Evolutionary conservation across 2,329 filamentous ascomycete species (phyloP).

Genomic region (Ophiosphaerella narmari): DNA sequence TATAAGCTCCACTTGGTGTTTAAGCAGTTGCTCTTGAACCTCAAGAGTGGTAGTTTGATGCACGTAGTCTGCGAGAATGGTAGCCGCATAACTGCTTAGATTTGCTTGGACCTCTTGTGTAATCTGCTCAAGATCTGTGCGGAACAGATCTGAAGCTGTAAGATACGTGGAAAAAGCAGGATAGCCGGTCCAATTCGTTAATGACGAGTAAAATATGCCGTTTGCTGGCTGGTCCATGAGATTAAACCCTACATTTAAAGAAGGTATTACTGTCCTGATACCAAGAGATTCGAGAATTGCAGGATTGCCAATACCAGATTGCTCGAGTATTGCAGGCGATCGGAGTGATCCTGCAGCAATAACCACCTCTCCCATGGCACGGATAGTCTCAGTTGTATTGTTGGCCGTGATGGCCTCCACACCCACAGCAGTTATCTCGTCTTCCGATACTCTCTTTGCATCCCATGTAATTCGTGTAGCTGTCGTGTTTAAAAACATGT

Average conservation of each 20-base stretch:
- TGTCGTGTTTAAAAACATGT: constrained; percentile 50
- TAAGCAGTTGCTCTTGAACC: constrained; percentile 49
- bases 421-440: constrained; percentile 22
- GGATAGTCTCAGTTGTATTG: constrained; percentile 20
- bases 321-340: constrained; percentile 42
- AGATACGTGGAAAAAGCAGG: constrained; percentile 44
- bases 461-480: constrained; percentile 50
- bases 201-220: constrained; percentile 27
- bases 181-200: constrained; percentile 46
- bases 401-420: constrained; percentile 28
- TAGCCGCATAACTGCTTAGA: constrained; percentile 33
- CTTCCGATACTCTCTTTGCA: background rate
- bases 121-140: constrained; percentile 26
- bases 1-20: constrained; percentile 55
- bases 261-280: constrained; percentile 21
- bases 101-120: constrained; percentile 28
- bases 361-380: constrained; percentile 39
- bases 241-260: constrained; percentile 39
- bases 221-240: constrained; percentile 42
- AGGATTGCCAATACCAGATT: constrained; percentile 45
- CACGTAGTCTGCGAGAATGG: constrained; percentile 25
- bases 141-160: constrained; percentile 43
- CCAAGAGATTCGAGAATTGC: constrained; percentile 27
- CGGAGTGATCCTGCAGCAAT: constrained; percentile 42
- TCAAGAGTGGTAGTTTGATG: constrained; percentile 24